phyloP scores from a whole-genome alignment of 2,329 filamentous ascomycete genomes.

The Endothia cerciana region DNA sequence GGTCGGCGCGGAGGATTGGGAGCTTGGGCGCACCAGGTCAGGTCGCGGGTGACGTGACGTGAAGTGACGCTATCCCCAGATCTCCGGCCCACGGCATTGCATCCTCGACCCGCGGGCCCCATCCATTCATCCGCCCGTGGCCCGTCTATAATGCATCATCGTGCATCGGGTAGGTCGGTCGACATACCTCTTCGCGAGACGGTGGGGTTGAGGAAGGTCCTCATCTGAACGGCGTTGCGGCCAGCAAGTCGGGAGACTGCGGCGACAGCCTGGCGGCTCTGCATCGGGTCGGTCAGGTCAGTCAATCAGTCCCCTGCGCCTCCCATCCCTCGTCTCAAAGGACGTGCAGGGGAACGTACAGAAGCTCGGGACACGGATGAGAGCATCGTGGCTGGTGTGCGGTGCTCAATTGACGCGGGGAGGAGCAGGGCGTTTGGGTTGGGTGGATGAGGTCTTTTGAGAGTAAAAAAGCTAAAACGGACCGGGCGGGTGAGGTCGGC shows the following conservation, averaged over 20 bases:
- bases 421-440: constrained; percentile 34
- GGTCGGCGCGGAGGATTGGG: constrained; percentile 1
- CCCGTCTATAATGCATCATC: background rate
- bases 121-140: constrained; percentile 7
- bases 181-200: constrained; percentile 66
- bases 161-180: constrained; percentile 9
- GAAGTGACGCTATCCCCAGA: constrained; percentile 24
- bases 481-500: constrained; percentile 21
- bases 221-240: constrained; percentile 52
- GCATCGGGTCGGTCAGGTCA: constrained; percentile 25
- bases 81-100: constrained; percentile 1
- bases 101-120: background rate
- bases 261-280: constrained; percentile 56
- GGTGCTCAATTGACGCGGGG: constrained; percentile 52
- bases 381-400: constrained; percentile 57
- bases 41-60: constrained; percentile 22
- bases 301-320: constrained; percentile 17
- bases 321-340: background rate
- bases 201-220: constrained; percentile 64
- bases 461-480: constrained; percentile 28
- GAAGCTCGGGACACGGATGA: constrained; percentile 58
- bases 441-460: constrained; percentile 48
- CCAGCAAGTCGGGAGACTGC: constrained; percentile 54
- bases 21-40: constrained; percentile 7
- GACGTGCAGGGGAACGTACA: constrained; percentile 46